These are phyloP conservation scores for Chlorociboria aeruginascens DNA, from an alignment of 495 filamentous ascomycete species.

Conservation along the genomic window DNA sequence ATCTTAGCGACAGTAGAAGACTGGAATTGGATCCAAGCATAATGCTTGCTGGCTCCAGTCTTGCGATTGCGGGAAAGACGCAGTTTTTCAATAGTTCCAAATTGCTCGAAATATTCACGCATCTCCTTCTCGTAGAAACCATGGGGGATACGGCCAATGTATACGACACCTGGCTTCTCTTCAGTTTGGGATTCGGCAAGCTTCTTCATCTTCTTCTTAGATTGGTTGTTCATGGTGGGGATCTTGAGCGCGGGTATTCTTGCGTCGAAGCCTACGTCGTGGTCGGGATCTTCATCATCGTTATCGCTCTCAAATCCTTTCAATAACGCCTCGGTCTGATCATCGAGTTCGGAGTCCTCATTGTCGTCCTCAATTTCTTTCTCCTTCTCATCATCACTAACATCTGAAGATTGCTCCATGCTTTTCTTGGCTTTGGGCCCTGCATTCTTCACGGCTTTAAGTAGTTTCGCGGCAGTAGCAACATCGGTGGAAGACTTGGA, in stretches of 20 bases:
- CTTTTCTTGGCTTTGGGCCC: constrained; percentile 15
- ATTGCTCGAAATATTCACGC: constrained; percentile 88
- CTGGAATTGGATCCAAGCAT: constrained; percentile 84
- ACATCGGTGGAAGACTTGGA: constrained; percentile 3
- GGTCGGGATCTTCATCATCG: constrained; percentile 41
- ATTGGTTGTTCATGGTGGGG: constrained; percentile 29
- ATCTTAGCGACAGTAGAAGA: constrained; percentile 70
- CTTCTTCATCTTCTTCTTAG: constrained; percentile 19
- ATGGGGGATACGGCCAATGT: constrained; percentile 79
- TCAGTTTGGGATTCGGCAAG: constrained; percentile 12
- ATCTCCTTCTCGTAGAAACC: constrained; percentile 98
- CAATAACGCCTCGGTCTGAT: constrained; percentile 58
- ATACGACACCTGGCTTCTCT: constrained; percentile 65
- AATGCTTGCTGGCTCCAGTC: constrained; percentile 82
- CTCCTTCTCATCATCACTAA: constrained; percentile 13
- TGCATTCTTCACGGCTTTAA: constrained; percentile 1
- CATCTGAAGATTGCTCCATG: constrained; percentile 15
- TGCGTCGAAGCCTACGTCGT: constrained; percentile 41
- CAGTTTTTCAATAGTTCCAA: constrained; percentile 70
- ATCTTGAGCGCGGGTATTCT: constrained; percentile 48
- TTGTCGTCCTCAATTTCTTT: constrained; percentile 18
- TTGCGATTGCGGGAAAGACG: constrained; percentile 82
- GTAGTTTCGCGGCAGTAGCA: background rate
- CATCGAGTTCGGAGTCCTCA: constrained; percentile 38
- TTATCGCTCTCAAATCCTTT: constrained; percentile 75